Evolutionary conservation across 352 stramenopile species (phyloP), one percentile per base, ranked within the genome.

Genomic region (Phytophthora capsici): DNA sequence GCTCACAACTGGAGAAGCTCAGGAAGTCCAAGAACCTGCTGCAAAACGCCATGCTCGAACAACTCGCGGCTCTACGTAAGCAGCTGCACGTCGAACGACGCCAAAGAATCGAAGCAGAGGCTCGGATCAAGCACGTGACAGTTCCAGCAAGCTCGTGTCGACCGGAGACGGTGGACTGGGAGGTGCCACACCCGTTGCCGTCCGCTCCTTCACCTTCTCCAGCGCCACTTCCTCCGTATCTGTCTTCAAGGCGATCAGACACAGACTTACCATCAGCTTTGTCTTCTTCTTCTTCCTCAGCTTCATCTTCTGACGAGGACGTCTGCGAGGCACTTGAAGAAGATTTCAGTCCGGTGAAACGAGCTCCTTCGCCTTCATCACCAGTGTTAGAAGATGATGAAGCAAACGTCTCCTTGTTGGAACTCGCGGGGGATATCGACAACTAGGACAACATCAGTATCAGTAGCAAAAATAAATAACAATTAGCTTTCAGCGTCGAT

Each of bases 1-100:
- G 80, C 16, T 66, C 76, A 62, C 87, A 94, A 28, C 71, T 95
- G 9, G 82, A 91, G 36, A 86, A 92, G 56, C 73, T 95, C 20
- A 91, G 91, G 53, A 76, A 73, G 23, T 77, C 87, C 28, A 95
- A 95, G 57, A 87, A 75, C 9, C 46, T 92, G 58, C 41, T 94
- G 20, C 85, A 95, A 40, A 92, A 90, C 36, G 84, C 86, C 28
- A 94, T 94, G 85, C 69, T 95, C 12, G 86, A 94, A 53, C 87
- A 95, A 45, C 69, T 95, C 14, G 71, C 88, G 8, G 82, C 80
- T 0, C 52, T 94, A 8, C 79, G 88, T 6, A 94, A 91, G 70
- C 86, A 95, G 40, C 59, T 94, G 47, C 84, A 93, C 23, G 49
- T 86, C 1, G 86, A 95, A 44, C 71, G 83, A 7, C 67, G 88